Conservation (phyloP, 805 yeast genomes). For the Saccharomycopsis sp. region DNA sequence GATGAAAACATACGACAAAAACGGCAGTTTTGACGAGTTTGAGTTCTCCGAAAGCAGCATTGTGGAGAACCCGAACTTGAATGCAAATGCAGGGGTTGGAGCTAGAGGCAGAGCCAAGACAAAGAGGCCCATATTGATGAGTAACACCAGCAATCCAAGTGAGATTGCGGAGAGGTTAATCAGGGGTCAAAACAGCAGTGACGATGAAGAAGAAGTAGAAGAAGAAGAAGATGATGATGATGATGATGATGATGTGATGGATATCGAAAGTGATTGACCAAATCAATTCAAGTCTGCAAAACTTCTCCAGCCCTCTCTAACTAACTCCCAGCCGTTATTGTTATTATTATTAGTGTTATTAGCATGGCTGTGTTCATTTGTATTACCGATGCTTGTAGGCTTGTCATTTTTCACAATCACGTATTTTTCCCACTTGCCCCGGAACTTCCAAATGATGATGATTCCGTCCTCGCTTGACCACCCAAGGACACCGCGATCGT, state of each 20-base stretch:
- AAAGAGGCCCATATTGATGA: slow-evolving; percentile 19
- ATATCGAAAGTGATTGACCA: slow-evolving; percentile 5
- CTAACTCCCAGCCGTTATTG: slow-evolving; percentile 42
- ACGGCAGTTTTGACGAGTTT: slow-evolving; percentile 2
- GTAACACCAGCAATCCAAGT: slow-evolving; percentile 13
- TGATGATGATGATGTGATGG: slow-evolving; percentile 7
- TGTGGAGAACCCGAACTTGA: not conserved
- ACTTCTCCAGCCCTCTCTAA: slow-evolving; percentile 65
- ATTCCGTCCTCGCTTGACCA: slow-evolving; percentile 68
- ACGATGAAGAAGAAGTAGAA: slow-evolving; percentile 43
- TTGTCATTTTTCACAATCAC: slow-evolving; percentile 47
- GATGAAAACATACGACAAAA: not conserved
- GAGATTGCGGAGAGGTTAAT: slow-evolving; percentile 33
- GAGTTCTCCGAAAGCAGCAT: not conserved
- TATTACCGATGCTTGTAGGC: slow-evolving; percentile 23
- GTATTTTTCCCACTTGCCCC: slow-evolving; percentile 82
- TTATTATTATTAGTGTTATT: too few species aligned
- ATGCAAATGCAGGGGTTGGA: not conserved
- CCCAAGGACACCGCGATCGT: slow-evolving; percentile 46
- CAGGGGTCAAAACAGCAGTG: slow-evolving; percentile 41
- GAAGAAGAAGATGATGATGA: not conserved
- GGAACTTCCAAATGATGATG: slow-evolving; percentile 63
- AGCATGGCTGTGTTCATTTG: slow-evolving; percentile 12
- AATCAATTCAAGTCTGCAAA: slow-evolving; percentile 31
- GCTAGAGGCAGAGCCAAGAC: not conserved